Evolutionary conservation across 225 moss, liverwort and hornwort genomes (phyloP).

Genomic region (Physcomitrium patens): DNA sequence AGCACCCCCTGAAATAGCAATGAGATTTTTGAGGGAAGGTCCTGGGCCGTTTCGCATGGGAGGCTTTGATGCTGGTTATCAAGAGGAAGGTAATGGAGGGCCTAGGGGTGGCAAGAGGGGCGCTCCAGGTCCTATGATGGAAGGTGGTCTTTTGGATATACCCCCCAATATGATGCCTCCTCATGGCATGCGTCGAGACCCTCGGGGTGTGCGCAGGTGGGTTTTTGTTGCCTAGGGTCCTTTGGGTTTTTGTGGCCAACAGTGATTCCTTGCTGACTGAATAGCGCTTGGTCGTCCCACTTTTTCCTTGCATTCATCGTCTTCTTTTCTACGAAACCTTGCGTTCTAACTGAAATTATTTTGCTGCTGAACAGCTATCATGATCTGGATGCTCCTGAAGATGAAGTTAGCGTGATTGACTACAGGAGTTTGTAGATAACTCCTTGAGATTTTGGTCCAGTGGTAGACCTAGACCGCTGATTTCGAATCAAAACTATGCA

Average conservation of each 20-base stretch:
- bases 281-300: not conserved
- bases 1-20: constrained; percentile 97
- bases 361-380: constrained; percentile 77
- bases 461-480: not conserved
- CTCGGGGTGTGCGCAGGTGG: constrained; percentile 94
- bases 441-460: too few relatives aligned
- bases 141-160: constrained; percentile 82
- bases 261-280: too few relatives aligned
- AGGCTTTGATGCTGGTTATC: constrained; percentile 83
- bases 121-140: constrained; percentile 78
- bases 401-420: constrained; percentile 99
- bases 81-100: constrained; percentile 82
- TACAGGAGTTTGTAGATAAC: constrained; percentile 88
- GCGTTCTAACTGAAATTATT: not conserved
- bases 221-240: not conserved
- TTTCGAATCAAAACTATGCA: not conserved
- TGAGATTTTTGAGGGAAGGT: constrained; percentile 96
- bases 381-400: constrained; percentile 99
- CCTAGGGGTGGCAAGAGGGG: constrained; percentile 78
- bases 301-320: not conserved
- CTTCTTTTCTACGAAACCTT: not conserved
- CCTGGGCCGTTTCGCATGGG: constrained; percentile 90
- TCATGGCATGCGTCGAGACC: constrained; percentile 86
- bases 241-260: not conserved
- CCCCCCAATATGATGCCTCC: constrained; percentile 92